Evolutionary conservation across 371 early-diverging fungal species (phyloP).

Genomic region (Mortierella sp.): DNA sequence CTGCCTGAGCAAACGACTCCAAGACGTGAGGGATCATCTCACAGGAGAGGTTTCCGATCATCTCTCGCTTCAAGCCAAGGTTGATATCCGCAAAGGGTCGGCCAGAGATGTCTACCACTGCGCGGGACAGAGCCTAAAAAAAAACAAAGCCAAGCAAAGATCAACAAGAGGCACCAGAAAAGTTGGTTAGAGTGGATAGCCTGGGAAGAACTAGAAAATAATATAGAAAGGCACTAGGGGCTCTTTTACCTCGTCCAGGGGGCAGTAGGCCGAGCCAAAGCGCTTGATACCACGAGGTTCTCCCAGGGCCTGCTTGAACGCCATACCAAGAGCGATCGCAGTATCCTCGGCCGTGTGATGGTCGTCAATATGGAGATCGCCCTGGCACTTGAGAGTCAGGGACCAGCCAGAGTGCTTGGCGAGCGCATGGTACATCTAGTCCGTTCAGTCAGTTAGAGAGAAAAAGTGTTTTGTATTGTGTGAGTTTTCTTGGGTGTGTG

Average conservation of each 20-base stretch:
- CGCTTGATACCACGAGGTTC: conserved; percentile 91
- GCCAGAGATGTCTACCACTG: conserved; percentile 97
- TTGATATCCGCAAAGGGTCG: conserved; percentile 88
- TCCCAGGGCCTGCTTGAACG: conserved; percentile 93
- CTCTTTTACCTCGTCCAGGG: conserved; percentile 87
- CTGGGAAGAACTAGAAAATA: background rate
- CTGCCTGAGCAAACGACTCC: conserved; percentile 89
- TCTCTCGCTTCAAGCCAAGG: conserved; percentile 89
- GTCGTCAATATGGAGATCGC: conserved; percentile 96
- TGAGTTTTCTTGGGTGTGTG: background rate
- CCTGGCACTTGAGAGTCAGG: conserved; percentile 80
- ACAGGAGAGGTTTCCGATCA: conserved; percentile 86
- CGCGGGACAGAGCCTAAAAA: conserved; percentile 84
- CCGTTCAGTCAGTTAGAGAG: background rate
- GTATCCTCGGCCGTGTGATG: conserved; percentile 98
- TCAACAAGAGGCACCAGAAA: background rate
- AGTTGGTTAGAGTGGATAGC: too few relatives aligned
- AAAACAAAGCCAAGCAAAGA: background rate
- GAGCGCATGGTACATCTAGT: conserved; percentile 94
- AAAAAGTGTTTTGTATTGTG: background rate
- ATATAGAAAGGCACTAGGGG: background rate
- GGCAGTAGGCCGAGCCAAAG: conserved; percentile 95
- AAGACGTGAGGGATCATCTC: conserved; percentile 98
- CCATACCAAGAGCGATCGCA: conserved; percentile 92
- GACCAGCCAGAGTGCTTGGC: conserved; percentile 96